A percentile compares a stretch with the other conserved stretches of the same genome.
Conservation (phyloP, 495 filamentous ascomycete genomes). For the Neurospora tetraspora region DNA sequence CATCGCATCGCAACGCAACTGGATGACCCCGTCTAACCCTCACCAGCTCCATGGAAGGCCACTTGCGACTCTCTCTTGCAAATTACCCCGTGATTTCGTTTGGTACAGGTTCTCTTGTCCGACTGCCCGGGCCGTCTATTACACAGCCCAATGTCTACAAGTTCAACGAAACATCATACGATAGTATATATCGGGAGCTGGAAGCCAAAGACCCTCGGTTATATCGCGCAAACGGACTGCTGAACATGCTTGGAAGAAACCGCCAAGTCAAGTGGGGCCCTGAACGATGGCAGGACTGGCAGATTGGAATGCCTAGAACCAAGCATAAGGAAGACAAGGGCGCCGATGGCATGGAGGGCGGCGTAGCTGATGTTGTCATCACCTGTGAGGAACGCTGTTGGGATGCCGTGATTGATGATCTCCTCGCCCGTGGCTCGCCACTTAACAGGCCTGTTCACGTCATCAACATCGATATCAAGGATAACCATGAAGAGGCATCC, state of each 20-base stretch:
- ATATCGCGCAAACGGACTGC: slow-evolving; percentile 82
- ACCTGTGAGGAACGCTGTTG: slow-evolving; percentile 98
- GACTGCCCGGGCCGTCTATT: slow-evolving; percentile 85
- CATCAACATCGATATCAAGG: slow-evolving; percentile 95
- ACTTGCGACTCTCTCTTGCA: slow-evolving; percentile 75
- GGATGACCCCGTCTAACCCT: background rate
- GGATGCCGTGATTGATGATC: slow-evolving; percentile 95
- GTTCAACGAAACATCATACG: slow-evolving; percentile 93
- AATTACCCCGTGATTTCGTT: slow-evolving; percentile 96
- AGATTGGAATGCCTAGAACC: slow-evolving; percentile 70
- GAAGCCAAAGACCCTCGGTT: slow-evolving; percentile 74
- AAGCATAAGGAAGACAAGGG: slow-evolving; percentile 56
- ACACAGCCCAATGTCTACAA: slow-evolving; percentile 91
- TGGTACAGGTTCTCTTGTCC: slow-evolving; percentile 90
- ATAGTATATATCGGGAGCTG: slow-evolving; percentile 83
- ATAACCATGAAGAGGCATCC: slow-evolving; percentile 94
- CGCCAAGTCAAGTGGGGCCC: slow-evolving; percentile 86
- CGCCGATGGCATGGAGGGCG: slow-evolving; percentile 71
- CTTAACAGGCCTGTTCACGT: slow-evolving; percentile 91
- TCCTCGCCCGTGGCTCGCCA: slow-evolving; percentile 69
- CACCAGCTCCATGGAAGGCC: slow-evolving; percentile 87
- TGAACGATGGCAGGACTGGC: slow-evolving; percentile 98
- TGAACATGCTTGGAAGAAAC: slow-evolving; percentile 94
- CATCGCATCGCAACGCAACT: background rate
- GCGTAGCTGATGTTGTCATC: slow-evolving; percentile 88